These are phyloP conservation scores for Sodiomyces alkalinus DNA, from an alignment of 2,329 filamentous ascomycete species.

Conservation along the genomic window DNA sequence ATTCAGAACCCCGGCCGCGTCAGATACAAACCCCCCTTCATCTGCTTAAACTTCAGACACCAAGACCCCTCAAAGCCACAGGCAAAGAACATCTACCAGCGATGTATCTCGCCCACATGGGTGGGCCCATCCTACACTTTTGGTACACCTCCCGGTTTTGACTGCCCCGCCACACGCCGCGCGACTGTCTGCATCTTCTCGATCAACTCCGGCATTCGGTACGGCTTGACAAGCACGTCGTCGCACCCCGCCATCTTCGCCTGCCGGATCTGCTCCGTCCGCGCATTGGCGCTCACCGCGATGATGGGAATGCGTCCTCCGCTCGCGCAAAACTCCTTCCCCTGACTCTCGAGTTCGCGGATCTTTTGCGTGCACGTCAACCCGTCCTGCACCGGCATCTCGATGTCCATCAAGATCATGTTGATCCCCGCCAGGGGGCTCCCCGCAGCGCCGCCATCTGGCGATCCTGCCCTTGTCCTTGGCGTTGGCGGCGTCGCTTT, in stretches of 20 bases:
- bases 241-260: conserved; percentile 39
- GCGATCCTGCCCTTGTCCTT: conserved; percentile 1
- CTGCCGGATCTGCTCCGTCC: conserved; percentile 42
- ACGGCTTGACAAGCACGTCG: conserved; percentile 59
- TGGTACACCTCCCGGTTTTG: background rate
- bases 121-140: background rate
- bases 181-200: conserved; percentile 42
- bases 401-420: conserved; percentile 60
- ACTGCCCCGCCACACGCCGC: conserved; percentile 11
- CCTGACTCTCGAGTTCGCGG: conserved; percentile 40
- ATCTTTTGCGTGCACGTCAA: conserved; percentile 51
- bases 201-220: conserved; percentile 45
- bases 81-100: background rate
- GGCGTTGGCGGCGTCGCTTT: background rate
- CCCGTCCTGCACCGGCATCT: conserved; percentile 63
- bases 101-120: too few relatives aligned
- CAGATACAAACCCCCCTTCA: too few relatives aligned
- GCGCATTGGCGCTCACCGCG: conserved; percentile 52
- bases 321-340: conserved; percentile 27
- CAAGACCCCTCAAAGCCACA: too few relatives aligned
- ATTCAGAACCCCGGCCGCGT: too few relatives aligned
- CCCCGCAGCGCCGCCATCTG: conserved; percentile 4
- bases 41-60: too few relatives aligned
- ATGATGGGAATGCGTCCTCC: conserved; percentile 45
- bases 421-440: conserved; percentile 26